Base-by-base conservation (phyloP, 176 grass and related monocot species). In the Otatea glauca region DNA sequence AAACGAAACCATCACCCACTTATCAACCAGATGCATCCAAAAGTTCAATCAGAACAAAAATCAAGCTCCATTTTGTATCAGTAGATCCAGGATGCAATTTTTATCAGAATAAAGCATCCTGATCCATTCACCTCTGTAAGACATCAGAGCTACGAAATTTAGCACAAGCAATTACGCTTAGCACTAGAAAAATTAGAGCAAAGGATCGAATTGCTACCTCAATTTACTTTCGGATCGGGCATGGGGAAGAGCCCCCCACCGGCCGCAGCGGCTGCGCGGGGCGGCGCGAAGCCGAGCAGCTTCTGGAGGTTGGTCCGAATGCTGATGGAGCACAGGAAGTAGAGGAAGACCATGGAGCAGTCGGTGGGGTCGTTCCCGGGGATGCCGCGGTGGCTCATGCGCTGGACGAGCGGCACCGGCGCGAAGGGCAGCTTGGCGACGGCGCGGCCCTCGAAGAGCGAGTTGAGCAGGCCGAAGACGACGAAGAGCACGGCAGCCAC, bases 271-370 rank as follows among this genome's bases (percentile, higher is more conserved):
- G 91, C 93, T 0, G 85, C 91, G 42, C 96, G 92, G 5, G 96
- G 93, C 23, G 96, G 93, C 47, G 96, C 90, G 58, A 99, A 99
- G 17, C 93, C 93, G 34, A 99, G 82, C 75, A 87, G 86, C 88
- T 99, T 99, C 85, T 99, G 97, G 44, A 99, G 89, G 84, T 99
- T 99, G 24, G 97, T 99, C 5, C 97, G 86, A 81, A 99, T 99
- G 83, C 93, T 96, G 77, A 99, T 99, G 70, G 97, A 99, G 78
- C 93, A 99, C 61, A 99, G 96, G 84, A 99, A 96, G 90, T 99
- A 99, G 53, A 99, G 90, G 90, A 99, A 99, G 24, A 92, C 93
- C 97, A 99, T 96, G 88, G 97, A 95, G 86, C 96, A 99, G 71
- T 96, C 96, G 35, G 96, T 96, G 83, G 93, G 94, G 56, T 99